Evolutionary conservation across 2,329 filamentous ascomycete species (phyloP).

Genomic region (Phyllosticta paracitricarpa): DNA sequence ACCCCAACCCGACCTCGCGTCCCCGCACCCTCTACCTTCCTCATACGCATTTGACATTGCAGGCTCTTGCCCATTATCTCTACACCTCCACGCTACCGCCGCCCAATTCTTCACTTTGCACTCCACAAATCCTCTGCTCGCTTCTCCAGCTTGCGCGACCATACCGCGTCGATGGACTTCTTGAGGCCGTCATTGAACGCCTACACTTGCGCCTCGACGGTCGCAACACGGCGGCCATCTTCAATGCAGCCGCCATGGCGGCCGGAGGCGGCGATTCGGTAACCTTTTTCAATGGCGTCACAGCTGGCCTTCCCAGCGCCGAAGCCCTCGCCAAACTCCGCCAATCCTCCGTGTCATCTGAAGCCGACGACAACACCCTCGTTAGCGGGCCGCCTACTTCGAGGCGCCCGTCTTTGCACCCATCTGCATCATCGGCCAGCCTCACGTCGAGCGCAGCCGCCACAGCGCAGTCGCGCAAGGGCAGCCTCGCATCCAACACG

Average conservation of each 20-base stretch:
- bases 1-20: slow-evolving; percentile 45
- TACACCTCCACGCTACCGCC: slow-evolving; percentile 86
- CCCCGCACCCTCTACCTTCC: slow-evolving; percentile 86
- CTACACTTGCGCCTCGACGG: slow-evolving; percentile 84
- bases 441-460: slow-evolving; percentile 3
- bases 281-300: slow-evolving; percentile 44
- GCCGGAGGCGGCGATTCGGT: slow-evolving; percentile 84
- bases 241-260: slow-evolving; percentile 97
- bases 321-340: neutral
- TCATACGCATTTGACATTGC: slow-evolving; percentile 80
- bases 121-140: slow-evolving; percentile 90
- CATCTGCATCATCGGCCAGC: slow-evolving; percentile 2
- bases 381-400: neutral
- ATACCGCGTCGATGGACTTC: slow-evolving; percentile 82
- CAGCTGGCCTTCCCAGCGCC: slow-evolving; percentile 7
- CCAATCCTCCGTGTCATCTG: slow-evolving; percentile 3
- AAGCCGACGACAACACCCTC: neutral
- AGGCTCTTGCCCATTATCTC: slow-evolving; percentile 82
- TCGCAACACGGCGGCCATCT: slow-evolving; percentile 89
- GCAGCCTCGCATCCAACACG: slow-evolving; percentile 26
- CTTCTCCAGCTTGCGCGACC: slow-evolving; percentile 86
- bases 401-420: neutral
- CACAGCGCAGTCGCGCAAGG: slow-evolving; percentile 20
- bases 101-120: slow-evolving; percentile 67
- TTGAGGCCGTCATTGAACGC: slow-evolving; percentile 87